Base-by-base conservation (phyloP, 2,329 filamentous ascomycete genomes). In the Paecilomyces sp. region DNA sequence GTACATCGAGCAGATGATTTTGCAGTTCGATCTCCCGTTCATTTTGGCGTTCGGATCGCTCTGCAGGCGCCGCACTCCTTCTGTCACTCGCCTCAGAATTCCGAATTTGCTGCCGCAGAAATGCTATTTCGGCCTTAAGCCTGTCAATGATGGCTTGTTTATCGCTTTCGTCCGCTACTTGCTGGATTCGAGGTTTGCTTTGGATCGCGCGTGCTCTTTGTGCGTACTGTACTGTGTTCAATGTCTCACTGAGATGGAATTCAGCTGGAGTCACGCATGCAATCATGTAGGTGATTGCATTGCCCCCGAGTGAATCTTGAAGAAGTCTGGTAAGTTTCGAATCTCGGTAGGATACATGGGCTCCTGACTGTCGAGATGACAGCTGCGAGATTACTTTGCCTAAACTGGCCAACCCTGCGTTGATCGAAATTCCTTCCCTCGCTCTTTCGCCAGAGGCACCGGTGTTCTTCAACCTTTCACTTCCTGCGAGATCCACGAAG, bases 271-370 rank as follows among this genome's bases (percentile, higher is more conserved):
- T 99, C 31, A 99, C 92, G 76, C 94, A 99, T 8, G 94, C 94
- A 77, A 99, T 94, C 94, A 99, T 97, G 78, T 97, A 99, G 0
- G 94, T 99, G 71, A 97, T 96, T 36, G 94, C 94, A 72, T 96
- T 97, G 3, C 94, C 94, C 60, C 94, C 94, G 4, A 99, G 82
- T 0, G 94, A 99, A 75, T 99, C 94, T 79, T 99, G 94, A 18
- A 99, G 84, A 25, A 99, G 82, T 61, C 94, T 88, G 11, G 94
- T 99, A 67, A 99, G 86, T 73, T 92, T 92, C n/a, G 94, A 97
- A 77, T 99, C 94, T 64, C 94, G 91, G 74, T 99, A 99, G 1
- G 94, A 99, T 60, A 99, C 92, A 75, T 97, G 92, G 3, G 91
- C 88, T 55, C 91, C 92, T 53, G 89, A 80, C 65, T 92, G 88